These are phyloP conservation scores for Neurospora sp. DNA, from an alignment of 2,329 filamentous ascomycete genomes.

Conservation along the genomic window DNA sequence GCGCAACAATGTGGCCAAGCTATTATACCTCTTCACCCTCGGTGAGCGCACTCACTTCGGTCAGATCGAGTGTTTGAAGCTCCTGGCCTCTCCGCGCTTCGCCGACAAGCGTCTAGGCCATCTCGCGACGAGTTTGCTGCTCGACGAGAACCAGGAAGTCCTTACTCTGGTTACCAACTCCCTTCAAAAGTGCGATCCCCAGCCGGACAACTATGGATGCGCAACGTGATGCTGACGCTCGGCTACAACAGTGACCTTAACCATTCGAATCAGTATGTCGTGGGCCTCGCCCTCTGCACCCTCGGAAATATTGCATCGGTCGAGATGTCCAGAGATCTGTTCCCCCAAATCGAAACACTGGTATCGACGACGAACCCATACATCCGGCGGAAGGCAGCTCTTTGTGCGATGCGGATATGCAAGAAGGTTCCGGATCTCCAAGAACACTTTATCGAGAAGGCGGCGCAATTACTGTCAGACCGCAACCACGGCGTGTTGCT, in stretches of 20 bases:
- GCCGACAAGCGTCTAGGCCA: constrained; percentile 96
- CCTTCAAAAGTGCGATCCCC: constrained; percentile 69
- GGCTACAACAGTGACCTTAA: constrained; percentile 64
- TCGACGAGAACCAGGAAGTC: constrained; percentile 98
- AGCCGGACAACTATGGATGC: neutral
- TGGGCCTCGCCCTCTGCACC: constrained; percentile 90
- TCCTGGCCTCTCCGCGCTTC: constrained; percentile 91
- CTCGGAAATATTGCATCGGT: constrained; percentile 95
- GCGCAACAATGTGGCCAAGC: constrained; percentile 97
- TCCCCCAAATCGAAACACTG: constrained; percentile 88
- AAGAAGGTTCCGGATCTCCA: constrained; percentile 94
- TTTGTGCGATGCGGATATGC: constrained; percentile 99
- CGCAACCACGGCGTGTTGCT: constrained; percentile 92
- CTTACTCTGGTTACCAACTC: constrained; percentile 96
- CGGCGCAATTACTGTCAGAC: constrained; percentile 77
- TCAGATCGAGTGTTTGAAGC: constrained; percentile 97
- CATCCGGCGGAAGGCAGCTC: constrained; percentile 88
- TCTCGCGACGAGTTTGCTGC: constrained; percentile 85
- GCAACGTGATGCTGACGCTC: constrained; percentile 23
- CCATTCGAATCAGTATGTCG: constrained; percentile 97
- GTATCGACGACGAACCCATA: constrained; percentile 95
- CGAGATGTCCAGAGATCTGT: constrained; percentile 96
- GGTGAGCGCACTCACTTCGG: constrained; percentile 97
- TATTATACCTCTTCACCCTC: constrained; percentile 94
- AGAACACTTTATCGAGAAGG: constrained; percentile 95